These are phyloP conservation scores for Xylaria flabelliformis DNA, from an alignment of 495 filamentous ascomycete genomes.

Conservation along the genomic window DNA sequence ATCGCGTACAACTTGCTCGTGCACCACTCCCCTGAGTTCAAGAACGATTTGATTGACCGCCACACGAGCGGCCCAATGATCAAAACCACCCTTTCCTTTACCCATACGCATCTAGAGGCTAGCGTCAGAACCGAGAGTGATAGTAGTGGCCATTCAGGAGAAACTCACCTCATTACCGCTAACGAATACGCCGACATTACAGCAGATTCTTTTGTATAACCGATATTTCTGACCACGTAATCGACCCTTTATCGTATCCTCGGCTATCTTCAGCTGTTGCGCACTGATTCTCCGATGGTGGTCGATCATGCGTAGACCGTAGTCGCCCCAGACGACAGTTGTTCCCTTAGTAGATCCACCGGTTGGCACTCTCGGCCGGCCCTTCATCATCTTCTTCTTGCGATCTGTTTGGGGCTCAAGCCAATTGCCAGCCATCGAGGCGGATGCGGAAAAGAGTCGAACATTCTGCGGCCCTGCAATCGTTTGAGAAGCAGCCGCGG, in stretches of 20 bases:
- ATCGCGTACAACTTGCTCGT: constrained; percentile 94
- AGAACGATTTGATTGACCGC: constrained; percentile 88
- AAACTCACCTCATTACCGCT: constrained; percentile 83
- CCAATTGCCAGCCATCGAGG: constrained; percentile 69
- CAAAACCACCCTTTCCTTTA: constrained; percentile 97
- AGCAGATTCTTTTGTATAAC: constrained; percentile 86
- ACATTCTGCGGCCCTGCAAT: constrained; percentile 41
- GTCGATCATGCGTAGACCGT: constrained; percentile 90
- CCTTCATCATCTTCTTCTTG: constrained; percentile 86
- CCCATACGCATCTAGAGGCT: constrained; percentile 80
- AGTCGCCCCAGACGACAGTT: constrained; percentile 95
- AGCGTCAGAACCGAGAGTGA: constrained; percentile 23
- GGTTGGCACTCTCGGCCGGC: constrained; percentile 83
- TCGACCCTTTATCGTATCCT: constrained; percentile 87
- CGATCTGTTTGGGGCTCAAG: constrained; percentile 78
- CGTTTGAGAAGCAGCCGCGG: constrained; percentile 28
- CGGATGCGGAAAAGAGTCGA: constrained; percentile 77
- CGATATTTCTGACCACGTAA: constrained; percentile 91
- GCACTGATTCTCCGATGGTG: constrained; percentile 91
- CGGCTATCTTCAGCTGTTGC: constrained; percentile 83
- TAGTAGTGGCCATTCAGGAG: neutral
- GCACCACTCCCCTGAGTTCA: constrained; percentile 87
- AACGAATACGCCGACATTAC: constrained; percentile 93
- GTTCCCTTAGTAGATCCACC: constrained; percentile 92
- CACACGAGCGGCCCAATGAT: constrained; percentile 91